Conservation (phyloP, 768 basidiomycete genomes). For the Tricholoma hemisulphureum region DNA sequence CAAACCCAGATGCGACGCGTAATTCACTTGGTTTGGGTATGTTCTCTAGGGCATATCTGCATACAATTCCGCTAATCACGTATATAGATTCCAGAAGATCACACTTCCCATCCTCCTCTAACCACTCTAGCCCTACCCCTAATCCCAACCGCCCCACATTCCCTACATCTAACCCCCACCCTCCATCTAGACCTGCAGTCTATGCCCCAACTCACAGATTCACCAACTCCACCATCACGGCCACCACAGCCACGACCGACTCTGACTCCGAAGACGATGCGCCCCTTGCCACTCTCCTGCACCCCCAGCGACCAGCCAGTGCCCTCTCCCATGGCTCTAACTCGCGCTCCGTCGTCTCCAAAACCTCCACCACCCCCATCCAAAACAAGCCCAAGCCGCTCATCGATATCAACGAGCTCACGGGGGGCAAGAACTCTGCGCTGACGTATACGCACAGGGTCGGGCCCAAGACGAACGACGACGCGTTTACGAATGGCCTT, state of each 20-base stretch:
- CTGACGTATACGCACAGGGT: constrained; percentile 5
- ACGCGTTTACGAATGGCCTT: constrained; percentile 39
- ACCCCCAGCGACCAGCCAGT: constrained; percentile 67
- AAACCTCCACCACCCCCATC: constrained; percentile 6
- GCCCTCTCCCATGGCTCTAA: constrained; percentile 45
- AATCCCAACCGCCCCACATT: background rate
- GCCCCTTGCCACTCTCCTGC: constrained; percentile 61
- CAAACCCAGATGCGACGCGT: background rate
- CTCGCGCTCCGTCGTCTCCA: constrained; percentile 28
- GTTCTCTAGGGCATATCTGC: background rate
- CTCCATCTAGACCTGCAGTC: background rate
- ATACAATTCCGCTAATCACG: background rate
- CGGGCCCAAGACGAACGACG: constrained; percentile 20
- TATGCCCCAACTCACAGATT: background rate
- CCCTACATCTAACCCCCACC: no score
- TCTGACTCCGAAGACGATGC: constrained; percentile 52
- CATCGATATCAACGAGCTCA: constrained; percentile 50
- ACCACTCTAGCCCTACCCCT: constrained; percentile 25
- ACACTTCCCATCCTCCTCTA: constrained; percentile 28
- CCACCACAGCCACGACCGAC: constrained; percentile 23
- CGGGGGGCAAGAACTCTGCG: constrained; percentile 11
- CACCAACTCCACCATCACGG: constrained; percentile 13
- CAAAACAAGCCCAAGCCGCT: constrained; percentile 37
- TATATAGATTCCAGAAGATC: constrained; percentile 14
- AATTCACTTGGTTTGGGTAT: no score